Evolutionary conservation across 176 grass and related monocot genomes (phyloP).

Genomic region (Musa troglodytarum): DNA sequence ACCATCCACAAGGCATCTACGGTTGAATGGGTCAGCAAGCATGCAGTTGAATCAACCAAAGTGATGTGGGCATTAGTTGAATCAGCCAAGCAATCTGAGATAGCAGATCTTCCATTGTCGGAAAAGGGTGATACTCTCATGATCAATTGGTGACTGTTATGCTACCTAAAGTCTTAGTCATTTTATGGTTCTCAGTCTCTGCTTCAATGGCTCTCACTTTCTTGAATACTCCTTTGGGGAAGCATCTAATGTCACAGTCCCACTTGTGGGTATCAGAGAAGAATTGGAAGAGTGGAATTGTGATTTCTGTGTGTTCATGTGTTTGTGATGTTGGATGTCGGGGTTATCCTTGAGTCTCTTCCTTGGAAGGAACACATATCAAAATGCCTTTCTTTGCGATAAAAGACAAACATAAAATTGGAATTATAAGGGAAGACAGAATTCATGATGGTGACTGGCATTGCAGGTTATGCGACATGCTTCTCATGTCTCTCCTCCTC

Average conservation of each 20-base stretch:
- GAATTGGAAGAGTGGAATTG: not conserved
- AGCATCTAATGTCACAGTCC: not conserved
- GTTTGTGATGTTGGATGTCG: not conserved
- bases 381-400: not conserved
- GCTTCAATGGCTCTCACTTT: not conserved
- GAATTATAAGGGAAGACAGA: no score
- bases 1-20: not conserved
- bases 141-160: not conserved
- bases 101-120: not conserved
- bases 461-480: no score
- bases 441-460: no score
- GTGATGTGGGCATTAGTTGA: not conserved
- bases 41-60: not conserved
- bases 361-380: not conserved
- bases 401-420: not conserved
- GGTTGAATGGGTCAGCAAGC: not conserved
- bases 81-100: not conserved
- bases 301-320: not conserved
- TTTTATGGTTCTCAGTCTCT: not conserved
- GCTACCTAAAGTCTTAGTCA: not conserved
- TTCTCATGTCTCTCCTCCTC: no score
- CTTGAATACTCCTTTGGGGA: not conserved
- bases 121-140: not conserved
- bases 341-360: not conserved
- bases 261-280: not conserved